phyloP scores from a whole-genome alignment of 164 flowering plant genomes.

The Pachysandra terminalis region DNA sequence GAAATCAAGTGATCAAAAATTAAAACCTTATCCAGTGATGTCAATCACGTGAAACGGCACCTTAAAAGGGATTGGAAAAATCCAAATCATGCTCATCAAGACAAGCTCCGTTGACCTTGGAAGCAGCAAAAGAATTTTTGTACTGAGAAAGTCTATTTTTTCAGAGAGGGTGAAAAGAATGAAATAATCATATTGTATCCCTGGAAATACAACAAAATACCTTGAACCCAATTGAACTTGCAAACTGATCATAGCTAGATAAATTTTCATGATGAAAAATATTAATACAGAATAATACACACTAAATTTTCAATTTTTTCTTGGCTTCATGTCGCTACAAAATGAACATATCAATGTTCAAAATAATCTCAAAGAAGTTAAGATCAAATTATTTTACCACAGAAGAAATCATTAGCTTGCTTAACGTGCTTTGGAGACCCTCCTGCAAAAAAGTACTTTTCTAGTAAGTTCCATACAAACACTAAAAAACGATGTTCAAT shows the following conservation, averaged over 20 bases:
- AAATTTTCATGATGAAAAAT: background rate
- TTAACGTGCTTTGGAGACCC: conserved; percentile 16
- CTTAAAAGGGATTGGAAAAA: too few species aligned
- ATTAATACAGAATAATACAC: background rate
- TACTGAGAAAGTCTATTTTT: too few species aligned
- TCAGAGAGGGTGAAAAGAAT: too few species aligned
- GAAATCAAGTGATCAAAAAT: too few species aligned
- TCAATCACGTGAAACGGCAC: too few species aligned
- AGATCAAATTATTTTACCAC: conserved; percentile 23
- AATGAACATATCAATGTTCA: too few species aligned
- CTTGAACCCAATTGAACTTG: background rate
- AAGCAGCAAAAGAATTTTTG: too few species aligned
- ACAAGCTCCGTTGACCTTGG: too few species aligned
- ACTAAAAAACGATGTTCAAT: background rate
- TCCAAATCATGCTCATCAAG: too few species aligned
- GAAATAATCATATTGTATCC: background rate
- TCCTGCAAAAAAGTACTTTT: conserved; percentile 15
- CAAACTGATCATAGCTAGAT: background rate
- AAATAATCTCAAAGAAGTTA: background rate
- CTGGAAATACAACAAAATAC: background rate
- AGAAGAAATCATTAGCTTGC: conserved; percentile 17
- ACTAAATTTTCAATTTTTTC: background rate
- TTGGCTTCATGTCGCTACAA: too few species aligned
- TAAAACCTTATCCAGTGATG: too few species aligned
- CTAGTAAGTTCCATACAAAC: background rate